Conservation (phyloP, 192 early-diverging fungal species). For the Coemansia sp. region DNA sequence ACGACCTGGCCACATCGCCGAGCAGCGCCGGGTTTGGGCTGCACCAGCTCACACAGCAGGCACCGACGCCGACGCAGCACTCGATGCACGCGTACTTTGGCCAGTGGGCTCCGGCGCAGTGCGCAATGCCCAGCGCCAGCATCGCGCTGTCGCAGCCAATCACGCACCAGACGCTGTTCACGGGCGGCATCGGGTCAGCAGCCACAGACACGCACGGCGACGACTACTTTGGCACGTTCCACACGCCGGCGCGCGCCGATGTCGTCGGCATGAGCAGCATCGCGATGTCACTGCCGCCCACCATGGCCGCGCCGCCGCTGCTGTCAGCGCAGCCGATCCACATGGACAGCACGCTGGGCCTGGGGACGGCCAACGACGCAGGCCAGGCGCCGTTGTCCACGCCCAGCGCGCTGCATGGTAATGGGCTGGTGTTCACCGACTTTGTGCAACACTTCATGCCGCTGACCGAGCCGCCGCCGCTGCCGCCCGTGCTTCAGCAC, state of each 20-base stretch:
- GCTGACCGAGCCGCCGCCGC: conserved; percentile 30
- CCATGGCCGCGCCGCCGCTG: conserved; percentile 7
- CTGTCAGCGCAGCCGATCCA: not conserved
- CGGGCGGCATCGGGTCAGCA: conserved; percentile 2
- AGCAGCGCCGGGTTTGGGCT: not conserved
- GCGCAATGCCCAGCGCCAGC: not conserved
- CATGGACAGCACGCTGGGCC: not conserved
- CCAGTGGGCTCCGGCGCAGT: conserved; percentile 1
- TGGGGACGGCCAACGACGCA: not conserved
- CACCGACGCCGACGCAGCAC: not conserved
- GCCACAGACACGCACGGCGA: conserved; percentile 4
- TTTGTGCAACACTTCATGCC: conserved; percentile 15
- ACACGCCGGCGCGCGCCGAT: not conserved
- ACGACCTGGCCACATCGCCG: not conserved
- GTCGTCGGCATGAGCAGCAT: not conserved
- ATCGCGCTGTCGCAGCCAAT: not conserved
- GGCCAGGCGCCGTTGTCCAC: not conserved
- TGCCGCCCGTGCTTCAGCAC: conserved; percentile 27
- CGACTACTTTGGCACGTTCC: conserved; percentile 14
- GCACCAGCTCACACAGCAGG: conserved; percentile 7
- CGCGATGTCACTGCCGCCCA: conserved; percentile 8
- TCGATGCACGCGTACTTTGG: conserved; percentile 14
- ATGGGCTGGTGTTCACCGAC: conserved; percentile 12
- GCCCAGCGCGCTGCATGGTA: not conserved
- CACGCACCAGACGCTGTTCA: not conserved